Evolutionary conservation across 1,139 yeast genomes (phyloP), one percentile per base, ranked within the genome.

Genomic region (Saccharomyces hybrid): DNA sequence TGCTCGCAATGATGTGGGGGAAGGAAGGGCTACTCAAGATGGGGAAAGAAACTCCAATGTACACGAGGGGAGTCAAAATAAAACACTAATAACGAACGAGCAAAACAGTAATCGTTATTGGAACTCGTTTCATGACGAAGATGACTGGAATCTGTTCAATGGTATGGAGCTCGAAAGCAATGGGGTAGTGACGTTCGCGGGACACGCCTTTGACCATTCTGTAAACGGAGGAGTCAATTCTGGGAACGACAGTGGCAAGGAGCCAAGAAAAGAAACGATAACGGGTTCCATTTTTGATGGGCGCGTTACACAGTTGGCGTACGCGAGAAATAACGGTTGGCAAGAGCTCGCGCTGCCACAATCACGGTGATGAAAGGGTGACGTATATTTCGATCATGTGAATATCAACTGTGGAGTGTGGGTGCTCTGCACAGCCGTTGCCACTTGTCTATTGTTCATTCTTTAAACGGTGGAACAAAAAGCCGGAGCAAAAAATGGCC

Each of bases 81-180:
- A 38, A 16, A 11, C 44, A 9, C 8, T 16, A 5, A 38, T 38
- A 5, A 38, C 44, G 3, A 38, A 11, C 13, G 44, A 38, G 5
- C 44, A 38, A 16, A 38, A 38, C 7, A 38, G 44, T 13, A 38
- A 38, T 6, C 44, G 32, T 8, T 64, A 61, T 44, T 64, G 67
- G 67, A 65, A 62, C 44, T 58, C 55, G 32, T 64, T 63, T 46
- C 63, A 62, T 44, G 66, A 62, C 34, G 66, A 64, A 47, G 65
- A 61, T 23, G 64, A 61, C 49, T 63, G 66, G 64, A 59, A 60
- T 47, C 53, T 61, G 8, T 64, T 64, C 48, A 60, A 59, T 44
- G 56, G 57, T 13, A 54, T 59, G 26, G 61, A 61, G 44, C 51
- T 61, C 49, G 64, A 61, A 42, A 56, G 62, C 51, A 58, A 52